These are phyloP conservation scores for Claviceps lovelessii DNA, from an alignment of 2,329 filamentous ascomycete species.

Conservation along the genomic window DNA sequence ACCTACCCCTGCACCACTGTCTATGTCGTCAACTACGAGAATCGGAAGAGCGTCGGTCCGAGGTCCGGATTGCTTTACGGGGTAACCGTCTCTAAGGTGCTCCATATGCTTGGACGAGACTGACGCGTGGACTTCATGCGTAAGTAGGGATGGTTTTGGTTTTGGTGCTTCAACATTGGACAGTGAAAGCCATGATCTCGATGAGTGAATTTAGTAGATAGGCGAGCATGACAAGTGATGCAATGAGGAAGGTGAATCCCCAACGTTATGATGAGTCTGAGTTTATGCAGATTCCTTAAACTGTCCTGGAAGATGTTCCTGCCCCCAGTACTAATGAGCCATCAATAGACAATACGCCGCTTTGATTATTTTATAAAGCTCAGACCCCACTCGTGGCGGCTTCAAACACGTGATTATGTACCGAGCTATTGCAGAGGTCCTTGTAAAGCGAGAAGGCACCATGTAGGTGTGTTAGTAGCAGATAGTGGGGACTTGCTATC, in stretches of 20 bases:
- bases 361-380: too few species aligned
- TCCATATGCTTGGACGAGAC: constrained; percentile 6
- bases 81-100: not conserved
- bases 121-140: not conserved
- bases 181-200: not conserved
- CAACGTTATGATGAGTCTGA: not conserved
- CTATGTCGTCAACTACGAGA: constrained; percentile 12
- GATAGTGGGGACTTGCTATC: too few species aligned
- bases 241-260: not conserved
- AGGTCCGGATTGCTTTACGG: not conserved
- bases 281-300: not conserved
- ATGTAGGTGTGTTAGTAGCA: too few species aligned
- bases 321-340: not conserved
- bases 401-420: too few species aligned
- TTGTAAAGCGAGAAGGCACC: too few species aligned
- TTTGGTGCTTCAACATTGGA: not conserved
- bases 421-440: too few species aligned
- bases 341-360: too few species aligned
- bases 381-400: too few species aligned
- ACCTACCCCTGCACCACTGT: not conserved
- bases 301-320: not conserved
- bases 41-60: constrained; percentile 3
- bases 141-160: not conserved
- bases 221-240: not conserved
- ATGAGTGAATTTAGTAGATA: not conserved